Percentiles rank a stretch among this genome's conserved stretches.
Evolutionary conservation across 2,329 filamentous ascomycete genomes (phyloP).

Genomic region (Aspergillus novoparasiticus): DNA sequence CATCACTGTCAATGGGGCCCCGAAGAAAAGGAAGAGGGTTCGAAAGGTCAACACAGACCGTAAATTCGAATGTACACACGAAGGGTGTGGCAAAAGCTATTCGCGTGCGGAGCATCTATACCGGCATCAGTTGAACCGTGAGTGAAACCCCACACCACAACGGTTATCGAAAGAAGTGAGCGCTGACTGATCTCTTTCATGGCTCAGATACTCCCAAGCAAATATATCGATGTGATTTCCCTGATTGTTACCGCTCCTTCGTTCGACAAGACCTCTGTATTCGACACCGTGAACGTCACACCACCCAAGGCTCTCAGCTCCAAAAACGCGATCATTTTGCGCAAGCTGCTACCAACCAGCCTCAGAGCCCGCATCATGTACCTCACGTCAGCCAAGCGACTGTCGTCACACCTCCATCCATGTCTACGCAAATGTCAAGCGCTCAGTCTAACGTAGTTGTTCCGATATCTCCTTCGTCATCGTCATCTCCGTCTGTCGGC

Average conservation of each 20-base stretch:
- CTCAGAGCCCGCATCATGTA: conserved; percentile 21
- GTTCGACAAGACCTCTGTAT: conserved; percentile 92
- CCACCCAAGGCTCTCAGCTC: conserved; percentile 59
- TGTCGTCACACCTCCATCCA: conserved; percentile 13
- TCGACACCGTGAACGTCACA: conserved; percentile 79
- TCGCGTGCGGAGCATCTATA: conserved; percentile 96
- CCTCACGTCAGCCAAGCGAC: conserved; percentile 17
- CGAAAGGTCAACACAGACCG: conserved; percentile 51
- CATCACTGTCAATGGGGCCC: conserved; percentile 11
- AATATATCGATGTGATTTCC: conserved; percentile 91
- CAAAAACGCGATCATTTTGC: conserved; percentile 52
- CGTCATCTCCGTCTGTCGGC: conserved; percentile 32
- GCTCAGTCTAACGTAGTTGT: conserved; percentile 10
- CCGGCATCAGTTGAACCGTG: conserved; percentile 92
- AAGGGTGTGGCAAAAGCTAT: conserved; percentile 93
- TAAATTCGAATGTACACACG: conserved; percentile 77
- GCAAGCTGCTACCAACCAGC: conserved; percentile 29
- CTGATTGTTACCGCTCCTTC: conserved; percentile 86
- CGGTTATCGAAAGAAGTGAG: conserved; percentile 3
- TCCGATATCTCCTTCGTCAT: conserved; percentile 28
- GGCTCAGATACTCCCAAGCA: conserved; percentile 81
- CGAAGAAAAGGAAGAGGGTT: conserved; percentile 34
- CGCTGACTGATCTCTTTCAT: conserved; percentile 13
- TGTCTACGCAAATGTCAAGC: conserved; percentile 8
- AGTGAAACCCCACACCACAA: conserved; percentile 31